These are phyloP conservation scores for Suillus lakei DNA, from an alignment of 768 basidiomycete species.

Conservation along the genomic window DNA sequence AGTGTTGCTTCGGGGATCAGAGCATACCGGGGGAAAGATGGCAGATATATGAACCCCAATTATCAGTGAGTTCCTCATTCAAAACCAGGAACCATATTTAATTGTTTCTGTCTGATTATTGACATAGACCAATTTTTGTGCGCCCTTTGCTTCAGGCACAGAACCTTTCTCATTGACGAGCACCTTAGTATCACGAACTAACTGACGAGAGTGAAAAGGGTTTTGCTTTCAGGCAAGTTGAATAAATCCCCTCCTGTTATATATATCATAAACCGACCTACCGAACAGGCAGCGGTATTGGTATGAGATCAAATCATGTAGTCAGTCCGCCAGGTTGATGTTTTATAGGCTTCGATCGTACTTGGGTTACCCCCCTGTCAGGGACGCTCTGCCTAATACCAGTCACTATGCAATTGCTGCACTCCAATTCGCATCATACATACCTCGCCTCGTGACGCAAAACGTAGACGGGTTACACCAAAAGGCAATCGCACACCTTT, in stretches of 20 bases:
- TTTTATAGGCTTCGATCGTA: slow-evolving; percentile 65
- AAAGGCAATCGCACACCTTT: slow-evolving; percentile 64
- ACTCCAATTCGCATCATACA: slow-evolving; percentile 67
- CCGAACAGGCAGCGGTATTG: slow-evolving; percentile 82
- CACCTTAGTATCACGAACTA: slow-evolving; percentile 76
- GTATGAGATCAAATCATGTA: slow-evolving; percentile 32
- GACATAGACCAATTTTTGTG: slow-evolving; percentile 62
- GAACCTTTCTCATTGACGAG: slow-evolving; percentile 19
- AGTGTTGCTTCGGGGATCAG: slow-evolving; percentile 95
- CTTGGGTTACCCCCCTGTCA: slow-evolving; percentile 85
- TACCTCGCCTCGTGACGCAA: slow-evolving; percentile 76
- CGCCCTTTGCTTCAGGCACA: slow-evolving; percentile 15
- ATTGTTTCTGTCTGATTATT: slow-evolving; percentile 9
- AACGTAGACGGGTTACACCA: slow-evolving; percentile 96
- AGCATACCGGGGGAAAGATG: slow-evolving; percentile 89
- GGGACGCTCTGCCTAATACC: slow-evolving; percentile 83
- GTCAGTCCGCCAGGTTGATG: background rate
- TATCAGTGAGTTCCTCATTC: slow-evolving; percentile 61
- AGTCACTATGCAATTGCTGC: slow-evolving; percentile 90
- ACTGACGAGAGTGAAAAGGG: slow-evolving; percentile 74
- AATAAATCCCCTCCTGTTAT: slow-evolving; percentile 21
- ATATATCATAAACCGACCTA: slow-evolving; percentile 1
- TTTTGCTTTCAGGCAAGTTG: slow-evolving; percentile 63
- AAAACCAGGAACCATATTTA: background rate
- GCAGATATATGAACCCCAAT: slow-evolving; percentile 88